Evolutionary conservation across 345 rosid species (phyloP).

Genomic region (Crucihimalaya himalaica): DNA sequence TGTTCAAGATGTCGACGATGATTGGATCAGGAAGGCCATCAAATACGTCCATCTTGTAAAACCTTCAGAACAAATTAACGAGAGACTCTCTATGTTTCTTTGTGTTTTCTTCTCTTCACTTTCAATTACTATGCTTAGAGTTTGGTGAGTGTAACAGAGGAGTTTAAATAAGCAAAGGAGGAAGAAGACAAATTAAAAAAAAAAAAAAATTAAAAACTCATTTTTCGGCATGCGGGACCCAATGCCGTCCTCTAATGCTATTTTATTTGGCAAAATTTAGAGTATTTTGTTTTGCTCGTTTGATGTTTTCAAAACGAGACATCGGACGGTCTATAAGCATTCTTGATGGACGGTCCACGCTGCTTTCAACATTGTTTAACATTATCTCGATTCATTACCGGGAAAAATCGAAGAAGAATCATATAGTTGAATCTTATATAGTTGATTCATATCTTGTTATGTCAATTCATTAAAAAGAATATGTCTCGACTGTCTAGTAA

Average conservation of each 20-base stretch:
- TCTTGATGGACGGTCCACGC: slow-evolving; percentile 23
- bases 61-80: not conserved
- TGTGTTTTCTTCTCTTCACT: not conserved
- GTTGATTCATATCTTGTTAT: not conserved
- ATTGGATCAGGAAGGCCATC: slow-evolving; percentile 40
- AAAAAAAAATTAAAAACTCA: not conserved
- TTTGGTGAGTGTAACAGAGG: slow-evolving; percentile 18
- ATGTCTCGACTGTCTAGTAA: not conserved
- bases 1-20: slow-evolving; percentile 38
- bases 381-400: not conserved
- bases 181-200: not conserved
- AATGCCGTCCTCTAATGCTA: slow-evolving; percentile 33
- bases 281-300: not conserved
- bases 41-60: slow-evolving; percentile 29
- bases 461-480: not conserved
- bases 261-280: not conserved
- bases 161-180: slow-evolving; percentile 14
- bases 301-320: slow-evolving; percentile 13
- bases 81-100: not conserved
- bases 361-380: slow-evolving; percentile 17
- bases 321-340: slow-evolving; percentile 25
- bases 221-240: not conserved
- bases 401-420: not conserved
- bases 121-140: slow-evolving; percentile 15
- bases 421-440: slow-evolving; percentile 4